Base-by-base conservation (phyloP, 139 green algal species). In the Ostreobium quekettii region DNA sequence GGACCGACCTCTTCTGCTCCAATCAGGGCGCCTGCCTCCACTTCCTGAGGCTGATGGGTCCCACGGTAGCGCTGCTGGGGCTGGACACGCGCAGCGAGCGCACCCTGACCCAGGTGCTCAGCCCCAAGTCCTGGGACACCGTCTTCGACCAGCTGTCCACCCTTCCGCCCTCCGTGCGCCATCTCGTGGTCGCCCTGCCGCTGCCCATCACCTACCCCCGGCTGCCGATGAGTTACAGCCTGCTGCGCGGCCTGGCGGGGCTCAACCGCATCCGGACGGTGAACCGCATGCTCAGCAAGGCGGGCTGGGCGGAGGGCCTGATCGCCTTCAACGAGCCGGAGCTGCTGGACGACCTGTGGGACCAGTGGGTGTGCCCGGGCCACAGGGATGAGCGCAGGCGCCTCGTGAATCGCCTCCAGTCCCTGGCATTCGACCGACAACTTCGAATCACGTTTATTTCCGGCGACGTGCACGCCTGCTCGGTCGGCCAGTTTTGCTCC, bases 301-400 rank as follows among this genome's bases (percentile, higher is more conserved):
- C 42, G 42, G 42, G 42, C 15, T 11, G 15, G 15, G 11, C 42
- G 42, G 19, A 53, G 42, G 19, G 42, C 19, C 42, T 53, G 15
- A 11, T 53, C 11, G 19, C 11, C 11, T 53, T 80, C 24, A 72
- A 62, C 8, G 78, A 84, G 65, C 78, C 74, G 33, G 78, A 84
- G 74, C 74, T 84, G 48, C 67, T 84, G 6, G 78, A 84, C 46
- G 78, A 84, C 66, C 68, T 84, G 36, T 33, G 48, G 0, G 74
- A 81, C 64, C 78, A 84, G 47, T 84, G 74, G 76, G 69, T 47
- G 2, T 36, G 37, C 35, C 62, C 66, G 4, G 31, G n/a, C 19
- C 75, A 80, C 53, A 26, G 15, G 36, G 64, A 72, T 6, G 75
- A 80, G 70, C 72, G 72, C 29, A 59, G 75, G 49, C 66, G 76